These are phyloP conservation scores for Immersiella caudata DNA, from an alignment of 495 filamentous ascomycete species.

Conservation along the genomic window DNA sequence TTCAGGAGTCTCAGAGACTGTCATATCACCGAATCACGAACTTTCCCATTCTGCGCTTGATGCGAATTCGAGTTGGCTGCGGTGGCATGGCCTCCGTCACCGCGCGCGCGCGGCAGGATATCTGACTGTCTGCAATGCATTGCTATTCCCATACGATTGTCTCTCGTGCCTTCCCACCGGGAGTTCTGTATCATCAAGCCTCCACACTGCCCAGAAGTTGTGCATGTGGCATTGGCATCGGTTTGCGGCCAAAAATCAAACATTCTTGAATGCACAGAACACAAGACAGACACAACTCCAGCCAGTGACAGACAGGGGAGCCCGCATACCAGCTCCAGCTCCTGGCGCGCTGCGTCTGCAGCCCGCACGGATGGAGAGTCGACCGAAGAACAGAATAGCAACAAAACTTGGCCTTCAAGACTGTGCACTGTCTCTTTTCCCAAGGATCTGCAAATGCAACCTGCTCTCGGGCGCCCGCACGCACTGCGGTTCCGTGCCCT, in stretches of 20 bases:
- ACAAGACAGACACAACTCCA: background rate
- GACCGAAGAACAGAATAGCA: slow-evolving; percentile 18
- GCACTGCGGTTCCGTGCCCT: background rate
- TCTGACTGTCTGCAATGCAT: too few species aligned
- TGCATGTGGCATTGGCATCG: background rate
- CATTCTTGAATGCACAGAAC: background rate
- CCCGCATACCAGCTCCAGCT: slow-evolving; percentile 10
- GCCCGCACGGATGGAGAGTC: slow-evolving; percentile 2
- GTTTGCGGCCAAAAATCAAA: background rate
- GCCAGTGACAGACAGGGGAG: slow-evolving; percentile 1
- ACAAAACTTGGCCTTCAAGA: slow-evolving; percentile 1
- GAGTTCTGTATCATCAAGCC: too few species aligned
- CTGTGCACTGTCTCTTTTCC: background rate
- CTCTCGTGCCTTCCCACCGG: too few species aligned
- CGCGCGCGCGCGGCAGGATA: background rate
- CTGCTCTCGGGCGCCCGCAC: background rate
- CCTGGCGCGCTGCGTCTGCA: slow-evolving; percentile 11
- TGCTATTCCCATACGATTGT: too few species aligned
- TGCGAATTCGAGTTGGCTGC: background rate
- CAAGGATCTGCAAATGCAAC: slow-evolving; percentile 3
- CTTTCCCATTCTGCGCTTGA: background rate
- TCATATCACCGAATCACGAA: background rate
- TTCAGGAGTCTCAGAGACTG: background rate
- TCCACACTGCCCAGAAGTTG: background rate
- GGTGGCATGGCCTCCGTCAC: background rate